phyloP scores from a whole-genome alignment of 495 filamentous ascomycete species.

The Chaetomium cochliodes region DNA sequence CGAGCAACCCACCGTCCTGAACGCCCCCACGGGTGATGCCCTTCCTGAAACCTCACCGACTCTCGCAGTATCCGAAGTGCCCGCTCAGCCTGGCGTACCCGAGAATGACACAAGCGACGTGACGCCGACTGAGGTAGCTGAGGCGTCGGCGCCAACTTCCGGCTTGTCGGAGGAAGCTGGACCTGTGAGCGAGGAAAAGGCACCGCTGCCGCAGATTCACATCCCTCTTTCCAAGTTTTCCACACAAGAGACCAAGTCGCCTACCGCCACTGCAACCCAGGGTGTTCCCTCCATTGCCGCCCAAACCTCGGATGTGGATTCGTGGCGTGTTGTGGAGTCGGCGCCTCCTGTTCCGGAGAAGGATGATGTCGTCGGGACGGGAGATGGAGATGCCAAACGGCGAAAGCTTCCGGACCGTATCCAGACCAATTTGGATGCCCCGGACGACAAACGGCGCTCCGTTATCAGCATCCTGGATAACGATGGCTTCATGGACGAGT shows the following conservation, averaged over 20 bases:
- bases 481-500: constrained; percentile 86
- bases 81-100: constrained; percentile 10
- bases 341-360: constrained; percentile 8
- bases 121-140: constrained; percentile 10
- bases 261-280: constrained; percentile 14
- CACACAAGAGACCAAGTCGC: constrained; percentile 37
- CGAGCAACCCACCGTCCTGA: neutral
- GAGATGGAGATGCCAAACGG: constrained; percentile 26
- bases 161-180: neutral
- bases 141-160: neutral
- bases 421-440: constrained; percentile 43
- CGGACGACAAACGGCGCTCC: constrained; percentile 54
- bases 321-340: constrained; percentile 9
- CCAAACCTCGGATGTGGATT: constrained; percentile 3
- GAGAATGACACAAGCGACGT: constrained; percentile 6
- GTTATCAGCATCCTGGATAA: constrained; percentile 71
- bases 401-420: constrained; percentile 56
- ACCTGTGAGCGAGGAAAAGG: neutral
- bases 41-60: constrained; percentile 2
- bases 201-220: constrained; percentile 27
- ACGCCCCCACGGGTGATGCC: neutral
- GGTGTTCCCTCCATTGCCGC: constrained; percentile 25
- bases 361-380: neutral
- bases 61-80: constrained; percentile 32
- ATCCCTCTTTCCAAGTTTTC: constrained; percentile 54